Evolutionary conservation across 2,329 filamentous ascomycete genomes (phyloP), one percentile per base, ranked within the genome.

Genomic region (Verticillium isaacii): DNA sequence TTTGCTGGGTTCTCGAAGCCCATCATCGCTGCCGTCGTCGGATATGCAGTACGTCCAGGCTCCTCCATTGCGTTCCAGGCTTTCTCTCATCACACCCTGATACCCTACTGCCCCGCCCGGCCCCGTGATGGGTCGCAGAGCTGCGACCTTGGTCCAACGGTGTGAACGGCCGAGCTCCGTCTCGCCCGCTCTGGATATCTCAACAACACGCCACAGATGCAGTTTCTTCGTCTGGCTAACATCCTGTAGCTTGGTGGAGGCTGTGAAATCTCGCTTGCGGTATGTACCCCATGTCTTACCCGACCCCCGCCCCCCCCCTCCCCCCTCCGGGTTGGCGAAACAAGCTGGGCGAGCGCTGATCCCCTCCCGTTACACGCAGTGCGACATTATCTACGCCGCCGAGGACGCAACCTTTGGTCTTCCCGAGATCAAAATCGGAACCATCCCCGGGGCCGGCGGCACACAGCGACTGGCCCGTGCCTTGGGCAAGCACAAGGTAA

Each of bases 211-310:
- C n/a, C 45, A 23, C 45, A 12, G 19, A 5, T 19, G 11, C 11
- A 8, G 7, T 3, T 52, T 52, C 19, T 52, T 19, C 39, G 39
- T 45, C 3, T 52, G 23, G 45, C n/a, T 52, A 8, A 25, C 3
- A 14, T 25, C n/a, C 37, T 57, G 14, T 39, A 59, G 79, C 74
- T 83, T 34, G 80, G 80, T 34, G 80, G 81, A 15, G 81, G 81
- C 5, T 83, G 81, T 60, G 81, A 83, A 62, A 68, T 83, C 52
- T 80, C 79, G 4, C 71, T 83, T 34, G 77, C 77, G 67, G 78
- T 80, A 63, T 56, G 59, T 65, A 39, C 54, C 56, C 56, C 34
- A 58, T 39, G 56, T 58, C 36, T 58, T 17, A 25, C 9, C 7
- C 17, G 14, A 1, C 9, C 7, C 56, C 34, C 36, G n/a, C 32